phyloP scores from a whole-genome alignment of 257 asterid genomes.

The Nicotiana attenuata region DNA sequence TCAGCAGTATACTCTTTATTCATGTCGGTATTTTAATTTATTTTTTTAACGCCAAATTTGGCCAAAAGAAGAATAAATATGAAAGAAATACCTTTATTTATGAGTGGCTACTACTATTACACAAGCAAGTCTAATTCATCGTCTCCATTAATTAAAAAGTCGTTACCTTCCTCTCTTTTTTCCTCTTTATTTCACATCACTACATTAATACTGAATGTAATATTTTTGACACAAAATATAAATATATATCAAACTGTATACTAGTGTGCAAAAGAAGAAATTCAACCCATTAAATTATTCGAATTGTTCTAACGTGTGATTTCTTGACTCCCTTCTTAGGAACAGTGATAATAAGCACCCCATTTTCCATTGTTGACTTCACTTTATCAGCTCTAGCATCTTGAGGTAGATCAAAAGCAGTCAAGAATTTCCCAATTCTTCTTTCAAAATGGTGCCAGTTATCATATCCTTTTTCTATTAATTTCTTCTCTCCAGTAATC shows the following conservation, averaged over 20 bases:
- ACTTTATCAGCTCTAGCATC: not conserved
- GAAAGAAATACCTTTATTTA: not conserved
- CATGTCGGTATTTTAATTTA: no score
- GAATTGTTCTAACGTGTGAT: not conserved
- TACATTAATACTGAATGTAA: not conserved
- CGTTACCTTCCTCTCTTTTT: not conserved
- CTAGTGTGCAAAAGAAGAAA: no score
- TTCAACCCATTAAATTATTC: not conserved
- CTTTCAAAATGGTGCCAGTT: not conserved
- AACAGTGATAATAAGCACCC: not conserved
- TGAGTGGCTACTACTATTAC: not conserved
- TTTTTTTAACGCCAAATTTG: not conserved
- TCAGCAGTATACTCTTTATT: no score
- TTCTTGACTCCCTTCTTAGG: not conserved
- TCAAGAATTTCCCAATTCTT: not conserved
- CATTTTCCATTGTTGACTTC: not conserved
- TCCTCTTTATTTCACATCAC: not conserved
- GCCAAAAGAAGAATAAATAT: not conserved
- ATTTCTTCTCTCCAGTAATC: not conserved
- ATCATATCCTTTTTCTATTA: not conserved
- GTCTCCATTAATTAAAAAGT: not conserved
- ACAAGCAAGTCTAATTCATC: not conserved
- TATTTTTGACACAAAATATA: not conserved
- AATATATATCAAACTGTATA: not conserved
- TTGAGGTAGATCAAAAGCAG: not conserved